Base-by-base conservation (phyloP, 1,284 basidiomycete genomes). In the Mycosarcoma mackinlayi region DNA sequence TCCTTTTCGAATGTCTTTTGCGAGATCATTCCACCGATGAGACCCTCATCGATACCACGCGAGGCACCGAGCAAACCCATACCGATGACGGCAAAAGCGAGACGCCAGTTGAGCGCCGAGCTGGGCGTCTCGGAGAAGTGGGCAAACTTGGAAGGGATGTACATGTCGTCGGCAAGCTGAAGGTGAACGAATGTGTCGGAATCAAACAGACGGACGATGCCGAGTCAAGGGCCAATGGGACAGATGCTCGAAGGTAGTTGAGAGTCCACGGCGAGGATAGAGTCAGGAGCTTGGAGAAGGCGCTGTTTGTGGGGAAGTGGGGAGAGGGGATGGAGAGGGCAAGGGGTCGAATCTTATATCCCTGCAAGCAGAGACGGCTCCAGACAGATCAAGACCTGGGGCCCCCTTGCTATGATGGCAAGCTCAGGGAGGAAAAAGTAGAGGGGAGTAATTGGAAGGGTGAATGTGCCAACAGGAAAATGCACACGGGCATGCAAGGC, bases 41-140 rank as follows among this genome's bases (percentile, higher is more conserved):
- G 57, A 38, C 67, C 67, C 23, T 71, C 67, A 31, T 71, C 70
- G 50, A 65, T 65, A 55, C 67, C 67, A 44, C 67, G 61, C 18
- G 67, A 65, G 41, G 67, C 62, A 48, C 67, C 67, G 46, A 71
- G 62, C 16, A 71, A 53, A 50, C 67, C 67, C 61, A 71, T 71
- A 24, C 53, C 53, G 9, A 58, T 31, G 16, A 71, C 67, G 31
- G 61, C 67, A 23, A 71, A 35, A 27, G 57, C 50, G 5, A 71
- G 57, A 30, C 62, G 61, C 67, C 67, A 71, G 58, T 71, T 71
- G 54, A 71, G 62, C 34, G 67, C 61, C 50, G 57, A 52, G 25
- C 45, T 71, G 46, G 67, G 67, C 62, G 62, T 64, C 53, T 71
- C 67, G 31, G 58, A 46, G 10, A 71, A 49, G 47, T 71, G 67